Evolutionary conservation across 2,329 filamentous ascomycete species (phyloP).

Genomic region (Paracoccidioides brasiliensis): DNA sequence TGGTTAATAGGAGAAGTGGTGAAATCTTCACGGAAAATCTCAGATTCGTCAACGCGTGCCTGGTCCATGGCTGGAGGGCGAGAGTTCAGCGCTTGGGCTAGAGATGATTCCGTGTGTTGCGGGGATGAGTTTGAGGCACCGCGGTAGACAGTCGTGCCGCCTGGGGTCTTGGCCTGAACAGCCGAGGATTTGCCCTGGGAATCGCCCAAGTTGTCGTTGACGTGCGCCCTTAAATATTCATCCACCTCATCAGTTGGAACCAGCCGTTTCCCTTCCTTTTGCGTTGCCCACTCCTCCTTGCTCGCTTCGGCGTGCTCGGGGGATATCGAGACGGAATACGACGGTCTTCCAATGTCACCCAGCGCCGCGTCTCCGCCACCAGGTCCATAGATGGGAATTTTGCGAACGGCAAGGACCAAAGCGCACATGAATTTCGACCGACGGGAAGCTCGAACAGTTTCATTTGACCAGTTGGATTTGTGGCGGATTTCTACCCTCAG

Average conservation of each 20-base stretch:
- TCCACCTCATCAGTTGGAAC: constrained; percentile 36
- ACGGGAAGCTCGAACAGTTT: constrained; percentile 62
- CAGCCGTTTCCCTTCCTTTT: constrained; percentile 54
- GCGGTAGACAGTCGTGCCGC: constrained; percentile 19
- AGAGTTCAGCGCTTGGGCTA: constrained; percentile 22
- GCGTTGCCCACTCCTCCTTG: constrained; percentile 45
- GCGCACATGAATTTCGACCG: constrained; percentile 97
- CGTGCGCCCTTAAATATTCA: neutral
- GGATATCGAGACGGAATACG: constrained; percentile 64
- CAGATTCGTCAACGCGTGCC: constrained; percentile 17
- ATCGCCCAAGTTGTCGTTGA: neutral
- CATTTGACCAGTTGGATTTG: constrained; percentile 88
- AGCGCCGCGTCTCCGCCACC: constrained; percentile 56
- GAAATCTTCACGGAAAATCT: constrained; percentile 14
- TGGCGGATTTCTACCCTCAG: constrained; percentile 76
- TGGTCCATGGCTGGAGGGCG: constrained; percentile 22
- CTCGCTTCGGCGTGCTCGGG: constrained; percentile 54
- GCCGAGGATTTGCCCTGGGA: constrained; percentile 15
- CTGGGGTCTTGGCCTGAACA: constrained; percentile 17
- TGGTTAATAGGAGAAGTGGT: neutral
- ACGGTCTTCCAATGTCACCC: constrained; percentile 54
- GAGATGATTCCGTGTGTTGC: constrained; percentile 21
- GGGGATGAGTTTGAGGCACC: constrained; percentile 13
- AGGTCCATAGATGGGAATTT: constrained; percentile 72
- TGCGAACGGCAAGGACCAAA: constrained; percentile 69